These are phyloP conservation scores for Hirsutella thompsonii DNA, from an alignment of 2,329 filamentous ascomycete species.

Conservation along the genomic window DNA sequence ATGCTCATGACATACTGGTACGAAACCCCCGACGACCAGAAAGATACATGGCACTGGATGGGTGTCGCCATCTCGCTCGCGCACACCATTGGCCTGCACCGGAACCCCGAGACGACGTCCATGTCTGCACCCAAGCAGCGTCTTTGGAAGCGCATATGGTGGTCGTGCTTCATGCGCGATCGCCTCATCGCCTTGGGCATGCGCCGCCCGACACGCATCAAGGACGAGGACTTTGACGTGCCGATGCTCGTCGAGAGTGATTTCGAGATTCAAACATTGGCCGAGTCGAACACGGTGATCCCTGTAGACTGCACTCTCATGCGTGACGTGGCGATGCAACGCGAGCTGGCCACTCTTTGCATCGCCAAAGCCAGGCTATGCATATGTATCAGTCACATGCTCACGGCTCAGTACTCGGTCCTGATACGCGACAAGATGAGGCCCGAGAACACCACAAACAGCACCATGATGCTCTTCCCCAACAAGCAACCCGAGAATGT, in stretches of 20 bases:
- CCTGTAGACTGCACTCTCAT: constrained; percentile 57
- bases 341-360: constrained; percentile 73
- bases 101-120: constrained; percentile 64
- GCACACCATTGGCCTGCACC: constrained; percentile 85
- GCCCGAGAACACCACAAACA: constrained; percentile 61
- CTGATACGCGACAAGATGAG: constrained; percentile 72
- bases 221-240: constrained; percentile 86
- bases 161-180: constrained; percentile 94
- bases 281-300: constrained; percentile 56
- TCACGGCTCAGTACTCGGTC: constrained; percentile 86
- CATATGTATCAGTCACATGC: constrained; percentile 76
- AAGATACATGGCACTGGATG: constrained; percentile 99
- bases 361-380: constrained; percentile 86
- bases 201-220: constrained; percentile 83
- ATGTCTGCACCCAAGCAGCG: constrained; percentile 64
- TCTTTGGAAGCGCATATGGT: constrained; percentile 94
- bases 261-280: constrained; percentile 63
- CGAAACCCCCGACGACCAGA: constrained; percentile 90
- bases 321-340: constrained; percentile 60
- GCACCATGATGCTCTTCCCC: constrained; percentile 79
- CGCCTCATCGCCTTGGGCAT: constrained; percentile 86
- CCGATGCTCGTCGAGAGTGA: constrained; percentile 77
- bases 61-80: constrained; percentile 86
- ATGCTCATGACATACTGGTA: constrained; percentile 97
- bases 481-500: constrained; percentile 78